Percentiles rank a stretch among this genome's conserved stretches.
Evolutionary conservation across 192 early-diverging fungal species (phyloP).

Genomic region (Podila horticola): DNA sequence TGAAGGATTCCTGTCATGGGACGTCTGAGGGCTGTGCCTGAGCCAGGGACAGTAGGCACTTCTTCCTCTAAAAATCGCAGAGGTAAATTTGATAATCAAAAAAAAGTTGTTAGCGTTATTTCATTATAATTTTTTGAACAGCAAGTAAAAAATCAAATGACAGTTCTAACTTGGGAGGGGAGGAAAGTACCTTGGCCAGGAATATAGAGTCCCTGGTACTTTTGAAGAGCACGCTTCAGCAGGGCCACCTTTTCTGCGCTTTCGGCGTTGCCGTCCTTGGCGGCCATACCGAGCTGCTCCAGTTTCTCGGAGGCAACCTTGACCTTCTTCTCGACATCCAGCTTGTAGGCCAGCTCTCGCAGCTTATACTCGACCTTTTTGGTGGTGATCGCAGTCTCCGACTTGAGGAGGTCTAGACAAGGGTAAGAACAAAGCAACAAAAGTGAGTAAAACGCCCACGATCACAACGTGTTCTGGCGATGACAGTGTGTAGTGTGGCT

Average conservation of each 20-base stretch:
- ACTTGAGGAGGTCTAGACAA: conserved; percentile 72
- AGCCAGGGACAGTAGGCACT: conserved; percentile 11
- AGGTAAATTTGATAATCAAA: not conserved
- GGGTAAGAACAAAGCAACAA: not conserved
- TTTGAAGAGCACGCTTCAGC: conserved; percentile 78
- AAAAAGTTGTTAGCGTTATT: not conserved
- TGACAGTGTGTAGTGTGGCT: too few relatives aligned
- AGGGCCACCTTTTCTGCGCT: conserved; percentile 79
- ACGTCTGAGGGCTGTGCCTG: conserved; percentile 68
- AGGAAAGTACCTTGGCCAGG: conserved; percentile 55
- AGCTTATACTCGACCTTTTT: conserved; percentile 84
- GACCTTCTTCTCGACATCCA: conserved; percentile 94
- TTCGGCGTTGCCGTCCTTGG: conserved; percentile 62
- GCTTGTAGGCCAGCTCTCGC: conserved; percentile 87
- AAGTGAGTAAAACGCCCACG: too few relatives aligned
- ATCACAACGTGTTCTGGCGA: too few relatives aligned
- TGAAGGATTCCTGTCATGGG: conserved; percentile 78
- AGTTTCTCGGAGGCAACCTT: conserved; percentile 83
- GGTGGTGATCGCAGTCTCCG: conserved; percentile 67
- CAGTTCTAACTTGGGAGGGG: not conserved
- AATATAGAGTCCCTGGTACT: conserved; percentile 89
- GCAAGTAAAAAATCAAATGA: not conserved
- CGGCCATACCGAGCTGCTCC: conserved; percentile 61
- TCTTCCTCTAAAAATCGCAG: conserved; percentile 38
- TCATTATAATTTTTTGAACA: not conserved